Evolutionary conservation across 306 rosid species (phyloP).

Genomic region (Prunus padus): DNA sequence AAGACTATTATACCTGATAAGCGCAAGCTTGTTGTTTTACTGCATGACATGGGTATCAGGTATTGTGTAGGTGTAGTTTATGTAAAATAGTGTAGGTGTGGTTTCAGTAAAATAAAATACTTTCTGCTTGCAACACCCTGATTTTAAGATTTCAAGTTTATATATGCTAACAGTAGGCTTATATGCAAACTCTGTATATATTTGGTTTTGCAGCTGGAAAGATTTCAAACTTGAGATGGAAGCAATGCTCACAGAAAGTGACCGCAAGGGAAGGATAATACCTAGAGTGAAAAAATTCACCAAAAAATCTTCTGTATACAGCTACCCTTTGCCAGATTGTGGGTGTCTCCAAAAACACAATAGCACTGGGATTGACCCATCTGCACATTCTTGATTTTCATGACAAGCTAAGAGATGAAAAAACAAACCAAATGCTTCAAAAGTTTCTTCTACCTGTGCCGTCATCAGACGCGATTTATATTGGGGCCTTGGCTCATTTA

Average conservation of each 20-base stretch:
- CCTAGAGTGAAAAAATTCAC: conserved; percentile 85
- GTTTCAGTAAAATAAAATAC: not conserved
- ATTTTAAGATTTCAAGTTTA: not conserved
- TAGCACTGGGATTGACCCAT: conserved; percentile 31
- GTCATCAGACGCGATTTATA: not conserved
- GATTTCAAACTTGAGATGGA: conserved; percentile 82
- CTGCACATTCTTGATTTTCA: conserved; percentile 26
- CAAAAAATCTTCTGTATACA: conserved; percentile 88
- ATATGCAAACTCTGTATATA: not conserved
- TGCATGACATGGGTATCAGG: conserved; percentile 63
- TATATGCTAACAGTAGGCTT: not conserved
- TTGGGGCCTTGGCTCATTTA: conserved; percentile 29
- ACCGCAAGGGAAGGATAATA: conserved; percentile 83
- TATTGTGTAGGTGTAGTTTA: conserved; percentile 18
- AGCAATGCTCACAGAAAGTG: conserved; percentile 80
- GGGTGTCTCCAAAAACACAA: conserved; percentile 70
- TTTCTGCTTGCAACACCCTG: conserved; percentile 1
- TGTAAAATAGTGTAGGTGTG: not conserved
- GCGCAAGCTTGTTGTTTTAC: conserved; percentile 75
- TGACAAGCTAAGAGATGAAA: conserved; percentile 23
- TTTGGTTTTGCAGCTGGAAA: conserved; percentile 69
- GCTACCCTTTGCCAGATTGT: conserved; percentile 92
- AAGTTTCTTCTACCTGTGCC: conserved; percentile 18
- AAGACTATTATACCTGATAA: conserved; percentile 93
- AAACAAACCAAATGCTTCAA: conserved; percentile 24